These are phyloP conservation scores for Escallonia rubra DNA, from an alignment of 129 eudicot species.

Conservation along the genomic window DNA sequence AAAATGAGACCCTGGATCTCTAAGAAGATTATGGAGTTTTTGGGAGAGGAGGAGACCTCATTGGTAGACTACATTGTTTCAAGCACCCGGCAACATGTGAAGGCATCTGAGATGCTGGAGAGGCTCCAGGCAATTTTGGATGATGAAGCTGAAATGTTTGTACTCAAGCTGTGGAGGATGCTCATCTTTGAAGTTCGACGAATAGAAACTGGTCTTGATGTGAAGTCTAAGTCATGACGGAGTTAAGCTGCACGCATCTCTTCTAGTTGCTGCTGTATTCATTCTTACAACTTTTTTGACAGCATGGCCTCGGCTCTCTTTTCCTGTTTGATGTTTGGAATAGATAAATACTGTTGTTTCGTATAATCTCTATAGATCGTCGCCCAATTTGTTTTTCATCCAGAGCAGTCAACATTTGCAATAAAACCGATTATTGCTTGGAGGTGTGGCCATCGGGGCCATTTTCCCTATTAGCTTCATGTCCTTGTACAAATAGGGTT, in stretches of 20 bases:
- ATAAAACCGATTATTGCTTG: too few species aligned
- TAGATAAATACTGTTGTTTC: too few species aligned
- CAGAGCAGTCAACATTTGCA: too few species aligned
- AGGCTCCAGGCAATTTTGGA: constrained; percentile 67
- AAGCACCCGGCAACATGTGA: constrained; percentile 80
- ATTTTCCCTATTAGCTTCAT: too few species aligned
- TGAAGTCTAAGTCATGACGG: constrained; percentile 39
- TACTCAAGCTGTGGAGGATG: constrained; percentile 99
- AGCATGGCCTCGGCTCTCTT: too few species aligned
- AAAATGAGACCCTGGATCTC: constrained; percentile 97
- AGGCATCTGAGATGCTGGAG: constrained; percentile 77
- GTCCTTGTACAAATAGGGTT: too few species aligned
- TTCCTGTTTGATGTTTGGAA: too few species aligned
- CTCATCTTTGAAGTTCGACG: constrained; percentile 86
- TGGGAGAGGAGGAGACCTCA: constrained; percentile 87
- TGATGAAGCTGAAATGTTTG: constrained; percentile 98
- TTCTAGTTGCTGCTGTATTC: too few species aligned
- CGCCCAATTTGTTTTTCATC: too few species aligned
- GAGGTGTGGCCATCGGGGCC: too few species aligned
- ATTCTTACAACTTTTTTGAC: too few species aligned
- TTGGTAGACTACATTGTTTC: constrained; percentile 90
- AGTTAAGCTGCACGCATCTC: background rate
- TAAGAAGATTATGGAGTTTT: constrained; percentile 84
- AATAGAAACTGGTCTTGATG: constrained; percentile 82
- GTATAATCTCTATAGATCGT: too few species aligned